These are phyloP conservation scores for Exserohilum rostratum DNA, from an alignment of 2,329 filamentous ascomycete genomes.

Conservation along the genomic window DNA sequence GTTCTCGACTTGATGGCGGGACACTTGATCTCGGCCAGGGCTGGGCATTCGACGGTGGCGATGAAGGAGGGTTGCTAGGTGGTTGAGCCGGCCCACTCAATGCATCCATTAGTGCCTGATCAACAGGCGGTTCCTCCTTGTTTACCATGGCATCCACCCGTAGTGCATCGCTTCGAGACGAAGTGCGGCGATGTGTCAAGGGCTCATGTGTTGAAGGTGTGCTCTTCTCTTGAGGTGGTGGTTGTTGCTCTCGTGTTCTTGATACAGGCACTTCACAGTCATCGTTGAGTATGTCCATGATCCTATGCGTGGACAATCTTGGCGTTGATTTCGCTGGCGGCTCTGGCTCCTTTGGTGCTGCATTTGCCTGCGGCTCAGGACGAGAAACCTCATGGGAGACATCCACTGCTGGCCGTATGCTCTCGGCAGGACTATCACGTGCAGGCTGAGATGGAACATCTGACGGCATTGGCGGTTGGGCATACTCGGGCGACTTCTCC, in stretches of 20 bases:
- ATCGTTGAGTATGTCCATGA: slow-evolving; percentile 48
- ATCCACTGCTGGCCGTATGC: slow-evolving; percentile 11
- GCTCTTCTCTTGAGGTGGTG: slow-evolving; percentile 23
- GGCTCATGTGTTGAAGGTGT: slow-evolving; percentile 22
- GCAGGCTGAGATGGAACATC: slow-evolving; percentile 25
- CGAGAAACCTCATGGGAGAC: slow-evolving; percentile 5
- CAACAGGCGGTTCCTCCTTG: slow-evolving; percentile 30
- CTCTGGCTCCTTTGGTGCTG: slow-evolving; percentile 13
- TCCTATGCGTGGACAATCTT: slow-evolving; percentile 42
- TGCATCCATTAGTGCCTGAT: slow-evolving; percentile 29
- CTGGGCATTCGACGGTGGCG: slow-evolving; percentile 22
- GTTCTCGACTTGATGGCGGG: slow-evolving; percentile 22
- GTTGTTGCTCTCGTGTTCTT: slow-evolving; percentile 26
- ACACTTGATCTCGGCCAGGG: slow-evolving; percentile 22
- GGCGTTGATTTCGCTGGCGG: slow-evolving; percentile 29
- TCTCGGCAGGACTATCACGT: slow-evolving; percentile 25
- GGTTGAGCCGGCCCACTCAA: slow-evolving; percentile 19
- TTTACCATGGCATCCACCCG: slow-evolving; percentile 28
- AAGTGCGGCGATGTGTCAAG: slow-evolving; percentile 23
- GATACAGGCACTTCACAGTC: slow-evolving; percentile 39
- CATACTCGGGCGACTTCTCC: slow-evolving; percentile 25
- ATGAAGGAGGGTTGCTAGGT: slow-evolving; percentile 28
- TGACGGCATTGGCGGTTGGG: slow-evolving; percentile 18
- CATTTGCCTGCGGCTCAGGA: slow-evolving; percentile 17
- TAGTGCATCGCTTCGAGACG: slow-evolving; percentile 23